phyloP scores from a whole-genome alignment of 177 flowering plant genomes.

The Vitis hybrid region DNA sequence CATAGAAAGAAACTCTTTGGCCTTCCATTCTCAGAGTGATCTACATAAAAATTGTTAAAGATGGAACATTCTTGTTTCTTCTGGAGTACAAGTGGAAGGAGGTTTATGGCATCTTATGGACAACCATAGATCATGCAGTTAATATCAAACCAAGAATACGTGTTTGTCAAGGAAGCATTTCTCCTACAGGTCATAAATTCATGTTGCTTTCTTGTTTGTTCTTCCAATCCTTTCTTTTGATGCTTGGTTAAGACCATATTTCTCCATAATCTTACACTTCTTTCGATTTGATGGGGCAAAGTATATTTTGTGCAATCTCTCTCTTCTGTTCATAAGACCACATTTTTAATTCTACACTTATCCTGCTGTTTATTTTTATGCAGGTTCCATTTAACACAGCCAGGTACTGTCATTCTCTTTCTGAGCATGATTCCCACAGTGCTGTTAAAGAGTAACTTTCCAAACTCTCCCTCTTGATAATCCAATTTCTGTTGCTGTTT shows the following conservation, averaged over 20 bases:
- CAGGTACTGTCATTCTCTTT: slow-evolving; percentile 54
- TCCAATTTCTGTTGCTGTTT: too few species aligned
- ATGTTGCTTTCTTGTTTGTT: too few species aligned
- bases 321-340: neutral
- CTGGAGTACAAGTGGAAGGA: slow-evolving; percentile 62
- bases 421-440: slow-evolving; percentile 50
- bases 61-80: slow-evolving; percentile 68
- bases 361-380: neutral
- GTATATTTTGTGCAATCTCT: neutral
- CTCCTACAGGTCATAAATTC: too few species aligned
- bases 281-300: too few species aligned
- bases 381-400: slow-evolving; percentile 49
- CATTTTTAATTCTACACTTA: neutral
- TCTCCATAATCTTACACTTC: too few species aligned
- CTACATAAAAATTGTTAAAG: slow-evolving; percentile 55
- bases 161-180: slow-evolving; percentile 37
- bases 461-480: too few species aligned
- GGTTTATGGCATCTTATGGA: slow-evolving; percentile 68
- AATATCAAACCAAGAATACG: slow-evolving; percentile 58
- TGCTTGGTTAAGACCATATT: too few species aligned
- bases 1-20: slow-evolving; percentile 49
- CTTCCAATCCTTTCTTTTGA: too few species aligned
- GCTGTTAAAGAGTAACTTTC: slow-evolving; percentile 39
- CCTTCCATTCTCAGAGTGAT: slow-evolving; percentile 40
- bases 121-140: slow-evolving; percentile 57